Percentiles rank a stretch among this genome's conserved stretches.
Evolutionary conservation across 495 filamentous ascomycete genomes (phyloP).

Genomic region (Gamarada debralockiae): DNA sequence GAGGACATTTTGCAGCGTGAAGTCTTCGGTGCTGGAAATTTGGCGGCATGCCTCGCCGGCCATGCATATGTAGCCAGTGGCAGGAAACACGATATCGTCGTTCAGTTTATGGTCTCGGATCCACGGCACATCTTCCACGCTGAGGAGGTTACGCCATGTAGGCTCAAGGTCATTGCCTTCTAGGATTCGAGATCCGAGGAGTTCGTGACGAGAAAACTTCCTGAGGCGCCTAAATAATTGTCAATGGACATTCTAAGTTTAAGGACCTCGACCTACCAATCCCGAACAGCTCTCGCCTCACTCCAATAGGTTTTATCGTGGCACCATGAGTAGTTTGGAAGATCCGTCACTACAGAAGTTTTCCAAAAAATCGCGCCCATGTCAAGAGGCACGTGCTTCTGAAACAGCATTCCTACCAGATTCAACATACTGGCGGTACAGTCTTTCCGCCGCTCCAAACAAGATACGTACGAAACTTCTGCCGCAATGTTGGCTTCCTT

Average conservation of each 20-base stretch:
- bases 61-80: conserved; percentile 45
- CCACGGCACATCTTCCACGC: conserved; percentile 16
- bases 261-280: conserved; percentile 27
- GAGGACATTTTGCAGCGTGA: not conserved
- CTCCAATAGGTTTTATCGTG: conserved; percentile 48
- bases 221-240: conserved; percentile 29
- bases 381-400: conserved; percentile 39
- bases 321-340: conserved; percentile 48
- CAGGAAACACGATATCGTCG: conserved; percentile 21
- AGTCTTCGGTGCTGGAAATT: conserved; percentile 8
- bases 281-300: conserved; percentile 44
- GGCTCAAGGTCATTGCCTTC: conserved; percentile 27
- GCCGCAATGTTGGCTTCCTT: conserved; percentile 14
- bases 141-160: conserved; percentile 31
- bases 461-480: conserved; percentile 34
- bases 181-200: conserved; percentile 26
- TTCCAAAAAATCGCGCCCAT: conserved; percentile 23
- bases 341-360: conserved; percentile 31
- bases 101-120: conserved; percentile 21
- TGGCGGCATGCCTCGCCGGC: conserved; percentile 41
- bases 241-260: too few species aligned
- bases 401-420: conserved; percentile 39
- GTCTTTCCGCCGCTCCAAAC: conserved; percentile 37
- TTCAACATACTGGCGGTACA: conserved; percentile 41
- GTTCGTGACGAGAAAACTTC: conserved; percentile 30